Base-by-base conservation (phyloP, 352 stramenopile species). In the Elongisporangium anandrum region DNA sequence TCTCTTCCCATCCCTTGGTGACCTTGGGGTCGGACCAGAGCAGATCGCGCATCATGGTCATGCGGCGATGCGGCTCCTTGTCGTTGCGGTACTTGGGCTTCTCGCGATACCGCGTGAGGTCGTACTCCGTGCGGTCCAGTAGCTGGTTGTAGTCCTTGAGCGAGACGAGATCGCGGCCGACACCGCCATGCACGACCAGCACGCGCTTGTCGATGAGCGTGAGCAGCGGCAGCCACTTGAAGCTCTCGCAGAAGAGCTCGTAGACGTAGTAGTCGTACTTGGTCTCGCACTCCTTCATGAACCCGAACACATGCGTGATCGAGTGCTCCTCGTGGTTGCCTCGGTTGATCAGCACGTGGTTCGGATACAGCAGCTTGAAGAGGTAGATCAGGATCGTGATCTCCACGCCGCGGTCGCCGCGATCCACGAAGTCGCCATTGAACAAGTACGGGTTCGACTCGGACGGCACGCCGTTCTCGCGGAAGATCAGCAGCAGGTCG, bases 301-400 rank as follows among this genome's bases (percentile, higher is more conserved):
- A 95, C 3, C 85, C 85, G 68, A 95, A 93, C 16, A 93, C 79
- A 66, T 93, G 77, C 17, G 83, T 95, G 59, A 95, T 93, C 41
- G 78, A 91, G 51, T 75, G 77, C 58, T 95, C 85, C 68, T 95
- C 86, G 67, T 96, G 87, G 68, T 96, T 96, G 9, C 87, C 88
- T 52, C 85, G 79, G 65, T 94, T 92, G 65, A 94, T 61, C 51
- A 86, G 64, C 22, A 95, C 85, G 54, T 86, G 71, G 8, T 75
- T 55, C 24, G 86, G 84, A 56, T 90, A 91, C 34, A 95, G 64
- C 50, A 94, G 63, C 56, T 88, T 90, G 59, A 93, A 93, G 8
- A 88, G 60, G 59, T 94, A 90, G 60, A 95, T 81, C 64, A 94
- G 84, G 26, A 90, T 64, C 12, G 77, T 61, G 63, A 95, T 87